These are phyloP conservation scores for Rhodotorula sp. DNA, from an alignment of 1,284 basidiomycete species.

Conservation along the genomic window DNA sequence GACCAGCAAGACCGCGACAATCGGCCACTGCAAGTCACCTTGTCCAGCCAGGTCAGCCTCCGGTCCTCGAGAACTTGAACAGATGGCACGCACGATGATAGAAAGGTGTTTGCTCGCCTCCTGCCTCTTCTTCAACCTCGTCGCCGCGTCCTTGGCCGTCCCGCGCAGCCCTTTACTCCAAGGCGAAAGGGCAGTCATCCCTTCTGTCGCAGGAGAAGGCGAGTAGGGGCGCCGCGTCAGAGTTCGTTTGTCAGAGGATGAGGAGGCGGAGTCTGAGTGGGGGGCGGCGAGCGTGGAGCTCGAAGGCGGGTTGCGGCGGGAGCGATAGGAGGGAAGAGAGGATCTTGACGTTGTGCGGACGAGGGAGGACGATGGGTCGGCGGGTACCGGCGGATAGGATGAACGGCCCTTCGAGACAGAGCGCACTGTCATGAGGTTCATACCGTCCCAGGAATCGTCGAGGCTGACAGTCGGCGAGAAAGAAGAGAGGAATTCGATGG, in stretches of 20 bases:
- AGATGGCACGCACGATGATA: constrained; percentile 19
- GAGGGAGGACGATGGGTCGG: background rate
- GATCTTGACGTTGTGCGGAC: background rate
- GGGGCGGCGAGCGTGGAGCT: background rate
- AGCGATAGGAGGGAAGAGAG: constrained; percentile 1
- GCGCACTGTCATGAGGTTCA: constrained; percentile 9
- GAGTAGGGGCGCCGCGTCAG: background rate
- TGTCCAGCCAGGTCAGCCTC: background rate
- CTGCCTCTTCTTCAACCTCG: constrained; percentile 18
- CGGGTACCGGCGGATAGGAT: background rate
- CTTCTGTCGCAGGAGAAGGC: constrained; percentile 12
- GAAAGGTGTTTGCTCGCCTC: constrained; percentile 17
- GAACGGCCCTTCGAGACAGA: background rate
- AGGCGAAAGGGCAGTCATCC: constrained; percentile 19
- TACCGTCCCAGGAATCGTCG: too few species aligned
- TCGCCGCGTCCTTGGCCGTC: constrained; percentile 1
- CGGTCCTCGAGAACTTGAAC: too few species aligned
- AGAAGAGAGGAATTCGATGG: too few species aligned
- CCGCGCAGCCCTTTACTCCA: constrained; percentile 26
- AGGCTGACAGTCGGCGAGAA: background rate
- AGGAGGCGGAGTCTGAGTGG: background rate
- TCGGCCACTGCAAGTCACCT: constrained; percentile 21
- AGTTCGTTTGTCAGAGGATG: background rate
- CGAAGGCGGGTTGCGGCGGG: background rate
- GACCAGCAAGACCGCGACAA: constrained; percentile 29